phyloP scores from a whole-genome alignment of 345 rosid genomes.

The Hirschfeldia incana region DNA sequence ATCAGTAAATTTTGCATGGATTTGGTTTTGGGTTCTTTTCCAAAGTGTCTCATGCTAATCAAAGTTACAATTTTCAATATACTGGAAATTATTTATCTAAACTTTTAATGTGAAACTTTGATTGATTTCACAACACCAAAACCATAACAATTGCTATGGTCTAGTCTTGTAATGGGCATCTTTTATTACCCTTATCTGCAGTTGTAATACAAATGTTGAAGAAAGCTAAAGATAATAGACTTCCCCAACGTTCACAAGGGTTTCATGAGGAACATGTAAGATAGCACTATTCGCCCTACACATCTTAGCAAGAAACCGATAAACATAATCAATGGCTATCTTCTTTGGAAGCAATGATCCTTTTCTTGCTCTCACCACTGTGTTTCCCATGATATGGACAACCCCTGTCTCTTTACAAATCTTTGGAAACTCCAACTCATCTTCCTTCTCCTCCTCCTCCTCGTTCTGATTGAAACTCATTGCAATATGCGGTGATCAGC shows the following conservation, averaged over 20 bases:
- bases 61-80: too few species aligned
- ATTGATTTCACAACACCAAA: background rate
- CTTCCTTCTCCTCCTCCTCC: background rate
- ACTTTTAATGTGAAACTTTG: too few species aligned
- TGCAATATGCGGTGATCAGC: slow-evolving; percentile 28
- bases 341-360: slow-evolving; percentile 61
- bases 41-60: too few species aligned
- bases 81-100: too few species aligned
- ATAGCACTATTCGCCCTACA: slow-evolving; percentile 77
- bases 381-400: slow-evolving; percentile 76
- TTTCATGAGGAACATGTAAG: slow-evolving; percentile 76
- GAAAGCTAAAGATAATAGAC: slow-evolving; percentile 51
- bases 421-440: slow-evolving; percentile 62
- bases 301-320: slow-evolving; percentile 74
- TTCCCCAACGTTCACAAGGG: slow-evolving; percentile 75
- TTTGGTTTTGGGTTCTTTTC: too few species aligned
- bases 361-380: slow-evolving; percentile 59
- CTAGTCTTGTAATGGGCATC: background rate
- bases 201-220: slow-evolving; percentile 24
- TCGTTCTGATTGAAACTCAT: slow-evolving; percentile 29
- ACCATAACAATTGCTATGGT: background rate
- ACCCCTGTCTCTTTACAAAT: slow-evolving; percentile 69
- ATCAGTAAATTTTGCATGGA: too few species aligned
- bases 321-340: slow-evolving; percentile 64
- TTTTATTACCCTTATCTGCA: slow-evolving; percentile 14